Conservation (phyloP, 2,329 filamentous ascomycete genomes). For the Pseudogymnoascus sp. region DNA sequence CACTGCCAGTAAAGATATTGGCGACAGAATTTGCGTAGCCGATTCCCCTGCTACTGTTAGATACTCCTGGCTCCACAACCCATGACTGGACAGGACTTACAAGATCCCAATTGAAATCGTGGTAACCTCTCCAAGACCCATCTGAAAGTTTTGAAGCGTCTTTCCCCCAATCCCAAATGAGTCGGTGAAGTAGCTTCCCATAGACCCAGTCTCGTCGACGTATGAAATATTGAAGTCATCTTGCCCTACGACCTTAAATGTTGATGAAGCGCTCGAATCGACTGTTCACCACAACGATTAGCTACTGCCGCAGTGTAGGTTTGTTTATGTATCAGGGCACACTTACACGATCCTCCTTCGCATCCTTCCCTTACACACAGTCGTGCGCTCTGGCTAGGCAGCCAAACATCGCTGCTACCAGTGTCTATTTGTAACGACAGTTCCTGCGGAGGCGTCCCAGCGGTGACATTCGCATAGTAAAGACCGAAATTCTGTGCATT, state of each 20-base stretch:
- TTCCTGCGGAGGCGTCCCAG: conserved; percentile 51
- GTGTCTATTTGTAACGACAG: conserved; percentile 53
- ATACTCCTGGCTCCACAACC: neutral
- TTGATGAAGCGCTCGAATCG: conserved; percentile 40
- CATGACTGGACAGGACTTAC: neutral
- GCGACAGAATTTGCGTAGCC: conserved; percentile 40
- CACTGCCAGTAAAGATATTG: conserved; percentile 37
- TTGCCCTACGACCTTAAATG: conserved; percentile 37
- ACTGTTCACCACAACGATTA: conserved; percentile 32
- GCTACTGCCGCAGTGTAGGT: neutral
- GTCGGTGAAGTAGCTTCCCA: conserved; percentile 52
- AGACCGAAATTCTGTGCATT: conserved; percentile 12
- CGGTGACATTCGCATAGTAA: conserved; percentile 49
- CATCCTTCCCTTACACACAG: conserved; percentile 34
- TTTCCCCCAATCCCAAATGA: conserved; percentile 43
- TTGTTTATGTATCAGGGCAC: conserved; percentile 16
- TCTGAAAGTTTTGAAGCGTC: conserved; percentile 44
- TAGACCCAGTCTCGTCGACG: conserved; percentile 47
- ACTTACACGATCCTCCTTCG: conserved; percentile 39
- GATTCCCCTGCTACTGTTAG: conserved; percentile 39
- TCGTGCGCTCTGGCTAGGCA: conserved; percentile 33
- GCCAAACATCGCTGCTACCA: conserved; percentile 56
- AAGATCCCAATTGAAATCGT: conserved; percentile 44
- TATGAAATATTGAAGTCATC: conserved; percentile 53
- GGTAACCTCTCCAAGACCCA: conserved; percentile 44